Base-by-base conservation (phyloP, 495 filamentous ascomycete genomes). In the Paragyromitra xinjiangensis region DNA sequence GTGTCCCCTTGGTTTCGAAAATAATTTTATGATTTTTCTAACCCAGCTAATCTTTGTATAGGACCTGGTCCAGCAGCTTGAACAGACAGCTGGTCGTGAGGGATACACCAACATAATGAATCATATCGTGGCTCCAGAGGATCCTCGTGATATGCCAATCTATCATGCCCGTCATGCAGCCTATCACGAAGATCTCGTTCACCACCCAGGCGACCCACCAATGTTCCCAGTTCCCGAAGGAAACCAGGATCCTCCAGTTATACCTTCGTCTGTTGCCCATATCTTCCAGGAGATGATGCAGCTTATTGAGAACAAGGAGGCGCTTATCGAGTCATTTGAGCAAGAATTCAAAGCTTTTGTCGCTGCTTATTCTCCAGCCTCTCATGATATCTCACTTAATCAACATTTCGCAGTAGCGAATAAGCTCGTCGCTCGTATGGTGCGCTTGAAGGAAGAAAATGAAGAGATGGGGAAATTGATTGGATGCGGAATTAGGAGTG, bases 201-300 rank as follows among this genome's bases (percentile, higher is more conserved):
- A n/a, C 11, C 6, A 14, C 42, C 50, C 50, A 6, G 19, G 44
- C 12, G 22, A 45, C 22, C 53, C 40, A 0, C 39, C 67, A 1
- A 59, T 59, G 50, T 48, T 69, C 24, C 40, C 53, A 6, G n/a
- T 9, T 19, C 53, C 53, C 7, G 16, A 61, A 45, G 39, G 14
- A 44, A 56, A 45, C 9, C 14, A n/a, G 19, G 40, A 51, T 4
- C 11, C 45, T 45, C 44, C 34, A 2, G 29, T 16, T 8, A 14
- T 53, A n/a, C 42, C 69, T 12, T 39, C 22, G 34, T 42, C 59
- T n/a, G 42, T 42, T 24, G 44, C 59, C 19, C 44, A 66, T 24
- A 4, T 72, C n/a, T 66, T 72, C 59, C 45, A 66, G 29, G 69
- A 72, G 16, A 39, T 72, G 69, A 66, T 50, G 40, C 40, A 58